Evolutionary conservation across 2,329 filamentous ascomycete genomes (phyloP).

Genomic region (Xylaria sp.): DNA sequence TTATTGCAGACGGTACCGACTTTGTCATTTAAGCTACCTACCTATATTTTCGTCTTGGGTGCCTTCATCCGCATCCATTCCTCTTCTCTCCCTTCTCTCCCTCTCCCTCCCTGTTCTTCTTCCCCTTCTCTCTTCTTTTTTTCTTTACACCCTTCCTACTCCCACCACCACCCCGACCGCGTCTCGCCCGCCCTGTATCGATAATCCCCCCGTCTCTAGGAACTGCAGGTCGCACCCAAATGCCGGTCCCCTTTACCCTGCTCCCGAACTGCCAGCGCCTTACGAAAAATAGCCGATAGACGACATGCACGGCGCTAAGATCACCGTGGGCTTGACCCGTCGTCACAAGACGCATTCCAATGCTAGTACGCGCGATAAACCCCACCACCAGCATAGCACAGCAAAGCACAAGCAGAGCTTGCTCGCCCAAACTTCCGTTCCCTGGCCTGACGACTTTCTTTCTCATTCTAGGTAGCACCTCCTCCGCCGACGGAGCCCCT

Average conservation of each 20-base stretch:
- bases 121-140: background rate
- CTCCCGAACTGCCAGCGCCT: background rate
- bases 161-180: background rate
- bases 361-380: slow-evolving; percentile 25
- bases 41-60: slow-evolving; percentile 3
- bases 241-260: background rate
- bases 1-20: background rate
- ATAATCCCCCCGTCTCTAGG: background rate
- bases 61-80: background rate
- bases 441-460: slow-evolving; percentile 4
- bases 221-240: background rate
- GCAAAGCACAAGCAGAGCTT: background rate
- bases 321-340: slow-evolving; percentile 26
- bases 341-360: slow-evolving; percentile 28
- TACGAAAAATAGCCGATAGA: background rate
- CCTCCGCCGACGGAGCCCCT: slow-evolving; percentile 51
- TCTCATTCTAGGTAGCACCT: slow-evolving; percentile 25
- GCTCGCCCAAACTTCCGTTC: background rate
- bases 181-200: background rate
- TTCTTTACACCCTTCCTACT: background rate
- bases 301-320: slow-evolving; percentile 28
- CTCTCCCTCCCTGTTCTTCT: background rate
- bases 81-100: background rate
- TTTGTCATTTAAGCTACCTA: background rate
- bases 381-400: background rate